Evolutionary conservation across 169 alveolate genomes (phyloP), one percentile per base, ranked within the genome.

Genomic region (Plasmodium fragile): DNA sequence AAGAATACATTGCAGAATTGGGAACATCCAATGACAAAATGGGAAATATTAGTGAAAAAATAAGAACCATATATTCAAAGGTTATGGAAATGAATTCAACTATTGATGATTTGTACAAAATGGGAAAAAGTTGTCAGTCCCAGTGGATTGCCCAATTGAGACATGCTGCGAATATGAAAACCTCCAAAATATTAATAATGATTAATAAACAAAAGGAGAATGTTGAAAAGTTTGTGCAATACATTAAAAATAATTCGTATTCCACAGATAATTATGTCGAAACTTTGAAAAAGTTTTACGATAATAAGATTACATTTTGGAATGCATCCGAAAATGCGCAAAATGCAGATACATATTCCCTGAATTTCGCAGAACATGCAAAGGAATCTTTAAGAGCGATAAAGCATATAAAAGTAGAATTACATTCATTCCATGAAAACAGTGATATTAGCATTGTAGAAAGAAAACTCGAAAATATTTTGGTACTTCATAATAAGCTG

Each of bases 201-300:
- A 77, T 77, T 39, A 77, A 16, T 34, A 77, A 77, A 77, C 71
- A 77, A 41, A 77, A 77, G 83, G 43, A 77, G 28, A 77, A 77
- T 30, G 41, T 36, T 2, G 36, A 77, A 77, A 16, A 77, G 22
- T 36, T 0, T 39, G 7, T 39, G 34, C 30, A 34, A 13, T 77
- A 34, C 30, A 45, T 77, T 77, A 18, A 16, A 41, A 18, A 4
- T 6, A 77, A 77, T 34, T 32, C 34, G 10, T 16, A 10, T 4
- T 77, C 16, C 32, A 39, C 36, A 10, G 53, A 36, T 5, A 1
- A n/a, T 32, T 77, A 34, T 39, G 65, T 77, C 59, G n/a, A 16
- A 34, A 59, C 41, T 0, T 39, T 77, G 49, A 77, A 77, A 36
- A 7, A 2, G 30, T 34, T 77, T 59, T 28, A 77, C 49, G 36